Base-by-base conservation (phyloP, 2,329 filamentous ascomycete genomes). In the Fusarium domesticum region DNA sequence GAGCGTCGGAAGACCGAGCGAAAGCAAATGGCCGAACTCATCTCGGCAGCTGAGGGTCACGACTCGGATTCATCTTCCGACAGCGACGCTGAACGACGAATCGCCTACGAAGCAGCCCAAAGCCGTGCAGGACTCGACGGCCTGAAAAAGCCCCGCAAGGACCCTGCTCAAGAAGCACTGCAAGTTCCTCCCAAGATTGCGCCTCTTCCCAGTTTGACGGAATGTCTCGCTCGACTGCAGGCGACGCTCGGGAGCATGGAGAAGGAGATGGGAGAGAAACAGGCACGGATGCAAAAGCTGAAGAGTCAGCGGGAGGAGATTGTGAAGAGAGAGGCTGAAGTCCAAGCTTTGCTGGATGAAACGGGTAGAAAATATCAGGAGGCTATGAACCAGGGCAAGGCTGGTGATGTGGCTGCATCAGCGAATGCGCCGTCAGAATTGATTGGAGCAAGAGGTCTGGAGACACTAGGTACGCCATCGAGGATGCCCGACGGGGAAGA, bases 51-150 rank as follows among this genome's bases (percentile, higher is more conserved):
- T 3, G 87, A 95, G 64, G 83, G 78, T 1, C 73, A 73, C 28
- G 76, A 77, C 7, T 79, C 78, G 3, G 81, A 81, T 6, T 82
- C 77, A 6, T 82, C 77, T 1, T 79, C 79, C n/a, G 87, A 92
- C 42, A 84, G 81, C 17, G 81, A 84, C 35, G 82, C 81, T 0
- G 83, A 85, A 62, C 78, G 85, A 14, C 83, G 84, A 45, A 88
- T 85, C 3, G 91, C 89, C 0, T 97, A 95, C 68, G 91, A 96
- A 66, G 81, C 83, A 10, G 85, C 88, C 5, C 92, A 97, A 70
- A 91, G 88, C 7, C 80, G 86, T 16, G 87, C 88, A 4, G 92
- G 89, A n/a, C 85, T 93, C 70, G 91, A 92, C 58, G 86, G 83
- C 0, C 60, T 86, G 17, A 76, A 73, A 59, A 75, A 74, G 58